phyloP scores from a whole-genome alignment of 2,329 filamentous ascomycete genomes.

The Fusarium verticillioides region DNA sequence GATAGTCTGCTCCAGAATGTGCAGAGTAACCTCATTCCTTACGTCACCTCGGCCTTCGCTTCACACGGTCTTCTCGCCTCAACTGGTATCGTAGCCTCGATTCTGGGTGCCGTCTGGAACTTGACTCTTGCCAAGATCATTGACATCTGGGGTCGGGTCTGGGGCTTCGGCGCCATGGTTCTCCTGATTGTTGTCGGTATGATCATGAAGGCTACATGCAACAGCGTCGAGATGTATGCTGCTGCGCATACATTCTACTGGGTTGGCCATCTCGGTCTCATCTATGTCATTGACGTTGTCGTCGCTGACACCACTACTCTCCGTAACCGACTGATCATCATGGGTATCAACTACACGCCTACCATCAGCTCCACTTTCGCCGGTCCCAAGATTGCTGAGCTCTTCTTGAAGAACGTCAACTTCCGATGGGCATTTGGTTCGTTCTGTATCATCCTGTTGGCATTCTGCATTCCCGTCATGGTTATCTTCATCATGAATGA shows the following conservation, averaged over 20 bases:
- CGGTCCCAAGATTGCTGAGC: constrained; percentile 54
- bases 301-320: constrained; percentile 57
- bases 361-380: constrained; percentile 59
- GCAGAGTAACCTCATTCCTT: constrained; percentile 54
- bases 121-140: constrained; percentile 17
- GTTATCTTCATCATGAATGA: constrained; percentile 49
- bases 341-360: constrained; percentile 56
- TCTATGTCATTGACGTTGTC: constrained; percentile 55
- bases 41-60: constrained; percentile 60
- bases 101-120: constrained; percentile 3
- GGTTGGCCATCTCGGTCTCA: constrained; percentile 61
- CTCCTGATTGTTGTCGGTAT: constrained; percentile 62
- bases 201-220: constrained; percentile 70
- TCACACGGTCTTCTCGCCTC: constrained; percentile 64
- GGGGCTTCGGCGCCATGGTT: constrained; percentile 11
- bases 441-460: constrained; percentile 70
- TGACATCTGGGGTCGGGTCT: constrained; percentile 19
- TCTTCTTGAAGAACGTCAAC: constrained; percentile 51
- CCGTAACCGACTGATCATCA: constrained; percentile 56
- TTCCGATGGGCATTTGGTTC: constrained; percentile 66
- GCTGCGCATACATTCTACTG: constrained; percentile 73
- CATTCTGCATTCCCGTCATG: constrained; percentile 54
- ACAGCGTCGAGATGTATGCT: constrained; percentile 67
- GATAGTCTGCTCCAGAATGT: constrained; percentile 53
- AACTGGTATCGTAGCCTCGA: constrained; percentile 61